phyloP scores from a whole-genome alignment of 2,329 filamentous ascomycete genomes.

The Colletotrichum theobromicola region DNA sequence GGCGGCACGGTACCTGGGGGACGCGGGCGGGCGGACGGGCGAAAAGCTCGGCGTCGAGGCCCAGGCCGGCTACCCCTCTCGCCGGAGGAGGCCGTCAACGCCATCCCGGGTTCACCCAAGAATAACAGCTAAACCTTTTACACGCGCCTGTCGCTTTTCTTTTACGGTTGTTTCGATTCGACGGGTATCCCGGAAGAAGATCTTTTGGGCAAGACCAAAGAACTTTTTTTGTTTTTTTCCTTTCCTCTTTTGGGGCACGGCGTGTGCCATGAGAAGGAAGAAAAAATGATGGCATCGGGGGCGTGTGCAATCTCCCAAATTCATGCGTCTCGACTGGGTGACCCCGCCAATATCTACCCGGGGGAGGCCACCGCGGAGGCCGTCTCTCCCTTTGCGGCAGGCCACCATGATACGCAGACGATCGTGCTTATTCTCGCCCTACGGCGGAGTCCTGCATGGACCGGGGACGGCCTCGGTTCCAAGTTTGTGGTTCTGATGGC shows the following conservation, averaged over 20 bases:
- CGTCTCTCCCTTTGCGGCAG: neutral
- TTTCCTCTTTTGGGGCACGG: neutral
- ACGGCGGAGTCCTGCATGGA: neutral
- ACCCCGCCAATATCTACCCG: constrained; percentile 7
- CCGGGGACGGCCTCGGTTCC: neutral
- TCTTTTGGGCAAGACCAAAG: neutral
- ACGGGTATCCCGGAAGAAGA: constrained; percentile 3
- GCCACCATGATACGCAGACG: neutral
- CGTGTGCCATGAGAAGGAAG: neutral
- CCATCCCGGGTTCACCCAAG: neutral
- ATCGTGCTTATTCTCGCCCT: constrained; percentile 21
- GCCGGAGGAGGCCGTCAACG: neutral
- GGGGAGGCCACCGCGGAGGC: neutral
- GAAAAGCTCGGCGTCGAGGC: neutral
- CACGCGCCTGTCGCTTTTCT: neutral
- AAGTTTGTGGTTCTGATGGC: neutral
- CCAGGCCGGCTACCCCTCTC: neutral
- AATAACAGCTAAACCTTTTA: neutral
- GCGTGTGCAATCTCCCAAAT: constrained; percentile 19
- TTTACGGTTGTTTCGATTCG: constrained; percentile 16
- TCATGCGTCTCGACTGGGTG: constrained; percentile 19
- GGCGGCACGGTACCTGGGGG: neutral
- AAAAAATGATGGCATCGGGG: neutral
- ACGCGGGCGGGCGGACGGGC: neutral
- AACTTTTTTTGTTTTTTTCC: neutral